Evolutionary conservation across 2,329 filamentous ascomycete species (phyloP), one percentile per base, ranked within the genome.

Genomic region (Alternaria novae-zelandiae): DNA sequence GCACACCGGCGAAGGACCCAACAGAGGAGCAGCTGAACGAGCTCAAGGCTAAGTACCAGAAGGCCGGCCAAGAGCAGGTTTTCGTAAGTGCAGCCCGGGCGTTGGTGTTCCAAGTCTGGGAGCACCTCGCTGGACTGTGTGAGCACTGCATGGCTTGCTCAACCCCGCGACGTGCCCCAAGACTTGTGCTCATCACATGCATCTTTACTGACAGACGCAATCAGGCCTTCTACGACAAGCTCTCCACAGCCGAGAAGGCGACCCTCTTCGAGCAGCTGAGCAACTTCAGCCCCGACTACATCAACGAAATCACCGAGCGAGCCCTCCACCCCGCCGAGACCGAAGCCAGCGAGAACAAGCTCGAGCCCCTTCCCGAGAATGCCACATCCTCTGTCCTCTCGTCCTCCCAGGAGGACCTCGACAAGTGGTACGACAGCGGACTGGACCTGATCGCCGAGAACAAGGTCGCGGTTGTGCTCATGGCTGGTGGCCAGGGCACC

Each of bases 401-500:
- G 82, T 96, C 94, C 64, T 88, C 91, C 73, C 81, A 89, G 54
- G 87, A 89, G 63, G 90, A 97, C 78, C 87, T 97, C 66, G 85
- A 92, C 71, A 87, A 86, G 80, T 99, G 95, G 94, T 96, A 97
- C 81, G 84, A 91, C 66, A 85, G 83, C 46, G 90, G 90, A 47
- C 79, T 93, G 67, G 84, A 88, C 72, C 79, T 89, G 73, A 89
- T 92, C 67, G 86, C 89, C 7, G 83, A 89, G 70, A 90, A 90
- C 82, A 88, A 90, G 77, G 90, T 92, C 50, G 90, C 89, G 30
- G 96, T 99, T 17, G 93, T 99, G 55, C 88, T 99, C 75, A 96
- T 99, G 92, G 96, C 96, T 62, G 96, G 96, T 78, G 96, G 96
- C 32, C 96, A 99, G 84, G 96, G 96, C 68, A 99, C 96, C 66